Percentiles rank a stretch among this genome's conserved stretches.
These are phyloP conservation scores for Primulina huaijiensis DNA, from an alignment of 257 asterid genomes.

Conservation along the genomic window DNA sequence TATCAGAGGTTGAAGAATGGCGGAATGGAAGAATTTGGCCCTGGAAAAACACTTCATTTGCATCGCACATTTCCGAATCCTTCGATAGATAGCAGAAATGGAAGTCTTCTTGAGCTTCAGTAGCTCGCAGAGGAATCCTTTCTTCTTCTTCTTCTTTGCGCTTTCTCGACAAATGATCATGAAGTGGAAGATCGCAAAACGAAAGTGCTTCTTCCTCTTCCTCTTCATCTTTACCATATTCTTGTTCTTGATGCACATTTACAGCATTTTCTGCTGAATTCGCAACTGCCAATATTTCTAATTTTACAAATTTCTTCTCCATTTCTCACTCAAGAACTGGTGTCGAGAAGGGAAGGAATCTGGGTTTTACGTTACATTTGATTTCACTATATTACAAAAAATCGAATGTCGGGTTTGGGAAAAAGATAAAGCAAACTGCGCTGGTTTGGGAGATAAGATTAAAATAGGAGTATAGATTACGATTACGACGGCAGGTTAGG, in stretches of 20 bases:
- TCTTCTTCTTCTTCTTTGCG: conserved; percentile 14
- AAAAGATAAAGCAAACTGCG: conserved; percentile 6
- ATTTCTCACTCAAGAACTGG: conserved; percentile 27
- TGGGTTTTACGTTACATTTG: conserved; percentile 2
- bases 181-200: conserved; percentile 70
- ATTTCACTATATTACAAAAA: conserved; percentile 21
- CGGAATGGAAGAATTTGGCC: conserved; percentile 81
- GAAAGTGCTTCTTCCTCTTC: conserved; percentile 76
- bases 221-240: neutral
- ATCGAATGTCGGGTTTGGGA: conserved; percentile 28
- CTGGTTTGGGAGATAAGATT: conserved; percentile 3
- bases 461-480: conserved; percentile 11
- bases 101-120: conserved; percentile 48
- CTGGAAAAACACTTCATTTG: conserved; percentile 70
- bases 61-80: conserved; percentile 70
- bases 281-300: conserved; percentile 22
- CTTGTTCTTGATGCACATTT: neutral
- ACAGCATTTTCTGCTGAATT: conserved; percentile 4
- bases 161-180: conserved; percentile 26
- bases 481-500: conserved; percentile 23
- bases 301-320: neutral
- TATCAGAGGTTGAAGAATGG: conserved; percentile 48
- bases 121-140: neutral
- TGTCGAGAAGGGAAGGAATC: neutral
- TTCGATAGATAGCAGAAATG: conserved; percentile 48